These are phyloP conservation scores for Vitellaria paradoxa DNA, from an alignment of 179 eudicot genomes.

Conservation along the genomic window DNA sequence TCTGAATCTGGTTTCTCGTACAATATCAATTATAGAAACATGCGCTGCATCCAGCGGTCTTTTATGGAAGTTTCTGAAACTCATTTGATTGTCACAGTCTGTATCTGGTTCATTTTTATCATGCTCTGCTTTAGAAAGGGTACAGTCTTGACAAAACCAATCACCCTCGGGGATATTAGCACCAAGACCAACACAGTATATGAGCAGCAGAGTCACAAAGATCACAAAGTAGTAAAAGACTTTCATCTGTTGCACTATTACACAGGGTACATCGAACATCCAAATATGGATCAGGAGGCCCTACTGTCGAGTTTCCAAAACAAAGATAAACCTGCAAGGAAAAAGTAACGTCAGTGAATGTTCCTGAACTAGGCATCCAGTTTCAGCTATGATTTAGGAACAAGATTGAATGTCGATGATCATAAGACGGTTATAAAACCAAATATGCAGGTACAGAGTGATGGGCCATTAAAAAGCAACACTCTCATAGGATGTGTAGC, in stretches of 20 bases:
- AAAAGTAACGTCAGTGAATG: neutral
- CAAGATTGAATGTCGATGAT: neutral
- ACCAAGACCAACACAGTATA: constrained; percentile 87
- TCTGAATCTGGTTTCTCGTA: constrained; percentile 34
- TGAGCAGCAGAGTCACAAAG: constrained; percentile 82
- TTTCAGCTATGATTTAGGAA: neutral
- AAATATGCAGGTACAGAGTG: too few relatives aligned
- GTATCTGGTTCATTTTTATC: constrained; percentile 29
- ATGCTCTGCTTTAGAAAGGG: constrained; percentile 59
- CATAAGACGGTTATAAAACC: too few relatives aligned
- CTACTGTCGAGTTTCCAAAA: constrained; percentile 39
- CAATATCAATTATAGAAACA: constrained; percentile 58
- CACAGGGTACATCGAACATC: constrained; percentile 57
- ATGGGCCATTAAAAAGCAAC: too few relatives aligned
- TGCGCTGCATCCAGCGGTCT: constrained; percentile 21
- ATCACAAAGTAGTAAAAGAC: constrained; percentile 74
- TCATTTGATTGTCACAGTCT: constrained; percentile 17
- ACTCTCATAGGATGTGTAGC: too few relatives aligned
- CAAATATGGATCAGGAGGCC: constrained; percentile 55
- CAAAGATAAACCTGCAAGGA: constrained; percentile 50
- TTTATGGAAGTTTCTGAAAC: constrained; percentile 12
- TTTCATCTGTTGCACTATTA: constrained; percentile 49
- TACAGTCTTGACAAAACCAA: constrained; percentile 85
- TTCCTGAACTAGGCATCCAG: neutral
- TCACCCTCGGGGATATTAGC: constrained; percentile 82